phyloP scores from a whole-genome alignment of 1,139 yeast species.

The Suhomyces atakaporum region DNA sequence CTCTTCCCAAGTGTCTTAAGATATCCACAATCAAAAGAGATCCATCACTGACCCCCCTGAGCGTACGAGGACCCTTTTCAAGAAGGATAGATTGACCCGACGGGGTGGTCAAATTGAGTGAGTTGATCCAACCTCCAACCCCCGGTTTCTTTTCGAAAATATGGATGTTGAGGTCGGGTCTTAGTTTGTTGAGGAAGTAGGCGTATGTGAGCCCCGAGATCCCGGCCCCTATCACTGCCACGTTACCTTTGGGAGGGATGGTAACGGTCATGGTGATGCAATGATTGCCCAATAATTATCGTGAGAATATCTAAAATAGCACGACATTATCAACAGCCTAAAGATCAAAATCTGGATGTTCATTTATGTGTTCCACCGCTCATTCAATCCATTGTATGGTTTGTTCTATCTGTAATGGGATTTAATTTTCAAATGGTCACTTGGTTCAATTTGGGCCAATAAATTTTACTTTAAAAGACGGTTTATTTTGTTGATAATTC shows the following conservation, averaged over 20 bases:
- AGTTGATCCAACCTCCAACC: conserved; percentile 81
- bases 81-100: conserved; percentile 30
- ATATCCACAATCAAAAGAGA: conserved; percentile 62
- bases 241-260: conserved; percentile 37
- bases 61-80: conserved; percentile 77
- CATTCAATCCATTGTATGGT: too few relatives aligned
- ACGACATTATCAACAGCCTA: too few relatives aligned
- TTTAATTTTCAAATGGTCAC: too few relatives aligned
- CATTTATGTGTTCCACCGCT: too few relatives aligned
- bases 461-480: too few relatives aligned
- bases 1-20: conserved; percentile 44
- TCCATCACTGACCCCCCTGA: conserved; percentile 71
- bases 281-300: too few relatives aligned
- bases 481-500: too few relatives aligned
- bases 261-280: conserved; percentile 5
- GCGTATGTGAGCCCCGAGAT: conserved; percentile 82
- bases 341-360: too few relatives aligned
- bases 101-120: conserved; percentile 30
- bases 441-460: too few relatives aligned
- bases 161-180: conserved; percentile 71
- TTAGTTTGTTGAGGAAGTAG: conserved; percentile 64
- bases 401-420: too few relatives aligned
- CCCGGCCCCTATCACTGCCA: conserved; percentile 84
- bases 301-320: too few relatives aligned
- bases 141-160: conserved; percentile 56